phyloP scores from a whole-genome alignment of 148 eudicot species.

The Camellia lanceoleosa region DNA sequence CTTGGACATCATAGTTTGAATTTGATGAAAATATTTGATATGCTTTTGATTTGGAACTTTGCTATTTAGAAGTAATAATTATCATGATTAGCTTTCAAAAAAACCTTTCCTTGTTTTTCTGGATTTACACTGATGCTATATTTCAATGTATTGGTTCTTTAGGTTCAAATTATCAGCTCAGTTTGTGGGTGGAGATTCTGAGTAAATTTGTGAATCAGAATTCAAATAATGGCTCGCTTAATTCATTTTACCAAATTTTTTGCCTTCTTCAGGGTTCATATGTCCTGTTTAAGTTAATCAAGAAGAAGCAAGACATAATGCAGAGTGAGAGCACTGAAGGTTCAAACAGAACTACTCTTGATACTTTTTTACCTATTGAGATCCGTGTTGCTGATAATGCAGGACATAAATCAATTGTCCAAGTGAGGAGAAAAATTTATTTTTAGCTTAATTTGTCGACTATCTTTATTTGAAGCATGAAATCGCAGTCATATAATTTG shows the following conservation, averaged over 20 bases:
- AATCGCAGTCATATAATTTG: no score
- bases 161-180: neutral
- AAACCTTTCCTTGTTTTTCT: neutral
- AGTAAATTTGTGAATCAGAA: neutral
- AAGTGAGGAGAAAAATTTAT: neutral
- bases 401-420: constrained; percentile 27
- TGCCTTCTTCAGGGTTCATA: constrained; percentile 51
- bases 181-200: neutral
- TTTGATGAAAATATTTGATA: no score
- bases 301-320: constrained; percentile 56
- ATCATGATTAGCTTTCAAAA: neutral
- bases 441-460: no score
- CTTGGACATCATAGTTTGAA: no score
- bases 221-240: neutral
- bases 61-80: no score
- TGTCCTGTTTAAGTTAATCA: constrained; percentile 83
- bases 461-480: no score
- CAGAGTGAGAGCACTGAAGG: constrained; percentile 53
- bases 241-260: neutral
- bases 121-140: neutral
- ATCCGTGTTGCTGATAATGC: neutral
- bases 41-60: no score
- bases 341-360: constrained; percentile 30
- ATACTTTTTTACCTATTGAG: constrained; percentile 31
- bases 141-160: neutral